Evolutionary conservation across 1,139 yeast genomes (phyloP), one percentile per base, ranked within the genome.

Genomic region (Saccharomyces hybrid): DNA sequence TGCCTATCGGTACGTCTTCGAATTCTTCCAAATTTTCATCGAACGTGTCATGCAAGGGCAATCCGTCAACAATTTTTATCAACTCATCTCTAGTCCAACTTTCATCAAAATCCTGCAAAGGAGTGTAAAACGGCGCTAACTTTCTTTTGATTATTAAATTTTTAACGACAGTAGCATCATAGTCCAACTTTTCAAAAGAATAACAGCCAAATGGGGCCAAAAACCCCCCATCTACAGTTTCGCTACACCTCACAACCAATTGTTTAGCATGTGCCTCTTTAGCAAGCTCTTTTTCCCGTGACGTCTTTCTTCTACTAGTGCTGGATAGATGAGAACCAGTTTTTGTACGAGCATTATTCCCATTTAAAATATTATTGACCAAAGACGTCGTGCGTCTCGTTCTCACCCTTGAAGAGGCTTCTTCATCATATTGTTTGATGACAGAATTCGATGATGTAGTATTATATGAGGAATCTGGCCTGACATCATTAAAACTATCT

Each of bases 181-280:
- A 93, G 68, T 88, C 96, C 58, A 88, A 77, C 54, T 86, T 82
- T 7, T 81, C 81, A 56, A 85, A 77, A 61, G 79, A 81, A 70
- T 91, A 91, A 32, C 89, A 88, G 1, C 97, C 97, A 70, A 79
- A 88, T 0, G 97, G 97, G 1, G 96, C 97, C 59, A 86, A 70
- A 63, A 71, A 86, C 0, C 93, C 95, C 13, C 95, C 95, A 70
- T 86, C 93, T 11, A 86, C 89, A 55, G 73, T 78, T 63, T 85
- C 89, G 44, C 75, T 75, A 62, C 69, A 78, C 57, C 78, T 75
- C 2, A 85, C 88, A 38, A 86, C 73, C 55, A 86, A 71, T 44
- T 82, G 78, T 59, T 72, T 63, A 54, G 79, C 81, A 63, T 83
- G 88, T 26, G 72, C 71, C 58, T 82, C 86, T 56, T 78, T 78